Conservation (phyloP, 441 rosid species). For the Cnidoscolus chayamansa region DNA sequence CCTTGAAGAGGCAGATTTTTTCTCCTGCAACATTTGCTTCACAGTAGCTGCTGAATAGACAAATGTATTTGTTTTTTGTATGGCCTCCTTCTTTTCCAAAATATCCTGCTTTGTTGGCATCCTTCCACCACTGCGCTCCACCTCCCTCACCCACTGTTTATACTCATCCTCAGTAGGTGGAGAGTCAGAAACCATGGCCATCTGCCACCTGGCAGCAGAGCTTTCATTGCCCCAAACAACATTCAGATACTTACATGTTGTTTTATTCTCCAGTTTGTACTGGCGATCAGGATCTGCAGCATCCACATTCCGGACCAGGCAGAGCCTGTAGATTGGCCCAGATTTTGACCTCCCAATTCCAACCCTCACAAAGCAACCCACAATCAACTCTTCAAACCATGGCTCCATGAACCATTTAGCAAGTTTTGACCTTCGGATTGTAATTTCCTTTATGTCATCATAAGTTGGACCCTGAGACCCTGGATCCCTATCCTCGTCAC, state of each 20-base stretch:
- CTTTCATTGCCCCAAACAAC: conserved; percentile 81
- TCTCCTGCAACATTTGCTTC: conserved; percentile 95
- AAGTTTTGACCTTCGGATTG: conserved; percentile 85
- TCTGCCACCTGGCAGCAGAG: conserved; percentile 98
- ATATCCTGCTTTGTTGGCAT: conserved; percentile 81
- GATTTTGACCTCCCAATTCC: conserved; percentile 80
- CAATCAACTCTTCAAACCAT: conserved; percentile 91
- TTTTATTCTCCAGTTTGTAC: conserved; percentile 83
- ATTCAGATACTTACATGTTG: conserved; percentile 75
- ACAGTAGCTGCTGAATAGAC: conserved; percentile 93
- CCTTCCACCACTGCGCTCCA: conserved; percentile 75
- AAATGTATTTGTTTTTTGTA: conserved; percentile 57
- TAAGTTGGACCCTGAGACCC: conserved; percentile 60
- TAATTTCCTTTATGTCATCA: conserved; percentile 81
- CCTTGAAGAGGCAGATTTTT: conserved; percentile 74
- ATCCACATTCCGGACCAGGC: conserved; percentile 86
- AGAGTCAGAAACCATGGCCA: conserved; percentile 97
- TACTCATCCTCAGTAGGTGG: conserved; percentile 85
- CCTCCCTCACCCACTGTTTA: conserved; percentile 80
- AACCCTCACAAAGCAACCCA: conserved; percentile 91
- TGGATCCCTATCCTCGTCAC: conserved; percentile 74
- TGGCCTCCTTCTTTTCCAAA: conserved; percentile 77
- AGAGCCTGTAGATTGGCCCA: conserved; percentile 81
- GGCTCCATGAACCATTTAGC: conserved; percentile 98
- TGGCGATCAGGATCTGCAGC: conserved; percentile 71